A percentile compares a stretch with the other conserved stretches of the same genome.
phyloP scores from a whole-genome alignment of 768 basidiomycete genomes.

The Suillus alpinus region DNA sequence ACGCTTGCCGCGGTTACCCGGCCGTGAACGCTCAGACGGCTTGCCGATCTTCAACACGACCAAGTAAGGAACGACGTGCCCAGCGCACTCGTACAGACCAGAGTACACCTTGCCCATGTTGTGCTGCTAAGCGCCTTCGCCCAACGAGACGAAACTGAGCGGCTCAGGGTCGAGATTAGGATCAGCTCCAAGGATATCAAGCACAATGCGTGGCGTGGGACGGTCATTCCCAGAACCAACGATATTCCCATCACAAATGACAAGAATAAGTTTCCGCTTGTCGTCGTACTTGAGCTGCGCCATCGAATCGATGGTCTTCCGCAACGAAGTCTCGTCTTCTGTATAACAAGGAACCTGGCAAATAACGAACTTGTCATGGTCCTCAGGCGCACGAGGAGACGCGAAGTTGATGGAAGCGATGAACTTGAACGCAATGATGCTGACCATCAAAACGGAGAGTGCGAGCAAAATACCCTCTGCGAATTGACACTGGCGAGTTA shows the following conservation, averaged over 20 bases:
- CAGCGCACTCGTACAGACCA: constrained; percentile 88
- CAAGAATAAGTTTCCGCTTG: constrained; percentile 89
- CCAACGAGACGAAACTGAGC: constrained; percentile 88
- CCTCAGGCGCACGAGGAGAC: constrained; percentile 78
- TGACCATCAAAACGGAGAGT: constrained; percentile 88
- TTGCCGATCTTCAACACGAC: constrained; percentile 94
- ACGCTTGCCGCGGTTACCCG: constrained; percentile 97
- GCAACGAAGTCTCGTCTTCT: constrained; percentile 85
- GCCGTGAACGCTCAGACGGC: constrained; percentile 87
- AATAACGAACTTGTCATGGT: constrained; percentile 95
- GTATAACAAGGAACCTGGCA: constrained; percentile 99
- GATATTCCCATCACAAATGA: constrained; percentile 98
- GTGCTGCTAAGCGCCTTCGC: constrained; percentile 93
- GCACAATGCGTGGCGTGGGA: constrained; percentile 91
- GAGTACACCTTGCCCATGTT: constrained; percentile 99
- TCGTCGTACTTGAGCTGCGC: constrained; percentile 96
- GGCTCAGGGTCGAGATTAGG: constrained; percentile 93
- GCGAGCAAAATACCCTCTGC: constrained; percentile 88
- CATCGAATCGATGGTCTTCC: constrained; percentile 89
- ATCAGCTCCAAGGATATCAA: constrained; percentile 94
- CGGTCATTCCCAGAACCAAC: constrained; percentile 96
- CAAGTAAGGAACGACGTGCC: constrained; percentile 94
- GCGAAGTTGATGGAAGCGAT: constrained; percentile 86
- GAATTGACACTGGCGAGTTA: constrained; percentile 89
- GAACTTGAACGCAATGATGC: constrained; percentile 96